These are phyloP conservation scores for Citrus hindsii DNA, from an alignment of 345 rosid species.

Conservation along the genomic window DNA sequence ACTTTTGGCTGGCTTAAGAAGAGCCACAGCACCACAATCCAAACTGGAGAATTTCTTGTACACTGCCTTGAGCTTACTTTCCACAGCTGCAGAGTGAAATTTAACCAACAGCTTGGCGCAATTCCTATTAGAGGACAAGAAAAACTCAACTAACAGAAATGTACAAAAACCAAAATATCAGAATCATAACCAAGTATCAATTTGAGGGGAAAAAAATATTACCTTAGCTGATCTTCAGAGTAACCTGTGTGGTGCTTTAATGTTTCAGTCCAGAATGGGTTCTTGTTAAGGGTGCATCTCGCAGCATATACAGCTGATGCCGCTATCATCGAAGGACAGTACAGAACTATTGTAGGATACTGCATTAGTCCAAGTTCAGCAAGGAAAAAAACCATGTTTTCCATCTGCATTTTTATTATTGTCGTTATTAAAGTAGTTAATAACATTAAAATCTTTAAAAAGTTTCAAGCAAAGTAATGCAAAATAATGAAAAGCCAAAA, in stretches of 20 bases:
- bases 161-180: not conserved
- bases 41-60: slow-evolving; percentile 54
- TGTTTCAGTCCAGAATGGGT: slow-evolving; percentile 74
- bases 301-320: slow-evolving; percentile 96
- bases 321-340: slow-evolving; percentile 68
- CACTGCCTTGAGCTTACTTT: slow-evolving; percentile 62
- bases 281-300: slow-evolving; percentile 54
- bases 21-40: slow-evolving; percentile 59
- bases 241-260: slow-evolving; percentile 72
- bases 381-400: slow-evolving; percentile 67
- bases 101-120: slow-evolving; percentile 62
- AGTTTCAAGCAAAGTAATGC: not conserved
- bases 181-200: too few relatives aligned
- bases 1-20: slow-evolving; percentile 51
- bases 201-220: too few relatives aligned
- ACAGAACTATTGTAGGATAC: slow-evolving; percentile 37
- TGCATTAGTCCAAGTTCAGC: slow-evolving; percentile 75
- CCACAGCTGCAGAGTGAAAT: slow-evolving; percentile 53
- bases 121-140: slow-evolving; percentile 34
- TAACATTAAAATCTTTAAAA: too few relatives aligned
- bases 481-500: too few relatives aligned
- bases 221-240: slow-evolving; percentile 53
- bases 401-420: slow-evolving; percentile 40
- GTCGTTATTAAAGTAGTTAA: not conserved
- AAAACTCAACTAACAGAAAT: not conserved